These are phyloP conservation scores for Aspergillus ruber DNA, from an alignment of 2,329 filamentous ascomycete species.

Conservation along the genomic window DNA sequence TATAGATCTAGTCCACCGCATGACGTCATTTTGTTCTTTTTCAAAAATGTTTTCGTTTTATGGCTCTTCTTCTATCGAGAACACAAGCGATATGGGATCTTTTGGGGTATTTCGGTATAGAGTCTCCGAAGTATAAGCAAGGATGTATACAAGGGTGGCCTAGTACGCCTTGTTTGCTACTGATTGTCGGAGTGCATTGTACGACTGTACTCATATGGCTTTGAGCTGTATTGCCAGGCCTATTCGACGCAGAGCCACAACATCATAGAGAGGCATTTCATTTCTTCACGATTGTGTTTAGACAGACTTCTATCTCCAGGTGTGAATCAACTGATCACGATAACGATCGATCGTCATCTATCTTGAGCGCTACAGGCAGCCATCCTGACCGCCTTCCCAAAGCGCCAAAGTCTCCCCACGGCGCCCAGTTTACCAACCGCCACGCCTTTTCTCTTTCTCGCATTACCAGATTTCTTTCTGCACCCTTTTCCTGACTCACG, in stretches of 20 bases:
- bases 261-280: background rate
- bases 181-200: too few relatives aligned
- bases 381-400: slow-evolving; percentile 18
- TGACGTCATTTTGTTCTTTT: slow-evolving; percentile 5
- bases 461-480: background rate
- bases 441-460: slow-evolving; percentile 7
- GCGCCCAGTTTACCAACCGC: slow-evolving; percentile 9
- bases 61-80: too few relatives aligned
- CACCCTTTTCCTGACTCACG: background rate
- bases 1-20: slow-evolving; percentile 1
- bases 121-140: too few relatives aligned
- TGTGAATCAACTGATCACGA: background rate
- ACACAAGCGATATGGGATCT: too few relatives aligned
- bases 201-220: too few relatives aligned
- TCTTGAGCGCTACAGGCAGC: background rate
- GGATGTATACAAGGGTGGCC: too few relatives aligned
- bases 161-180: too few relatives aligned
- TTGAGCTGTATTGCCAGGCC: too few relatives aligned
- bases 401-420: slow-evolving; percentile 13
- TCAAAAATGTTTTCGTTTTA: too few relatives aligned
- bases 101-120: too few relatives aligned
- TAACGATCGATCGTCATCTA: background rate
- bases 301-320: background rate
- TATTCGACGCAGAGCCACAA: too few relatives aligned
- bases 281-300: background rate